Percentiles rank a stretch among this genome's conserved stretches.
These are phyloP conservation scores for Rhizopus microsporus DNA, from an alignment of 371 early-diverging fungal species.

Conservation along the genomic window DNA sequence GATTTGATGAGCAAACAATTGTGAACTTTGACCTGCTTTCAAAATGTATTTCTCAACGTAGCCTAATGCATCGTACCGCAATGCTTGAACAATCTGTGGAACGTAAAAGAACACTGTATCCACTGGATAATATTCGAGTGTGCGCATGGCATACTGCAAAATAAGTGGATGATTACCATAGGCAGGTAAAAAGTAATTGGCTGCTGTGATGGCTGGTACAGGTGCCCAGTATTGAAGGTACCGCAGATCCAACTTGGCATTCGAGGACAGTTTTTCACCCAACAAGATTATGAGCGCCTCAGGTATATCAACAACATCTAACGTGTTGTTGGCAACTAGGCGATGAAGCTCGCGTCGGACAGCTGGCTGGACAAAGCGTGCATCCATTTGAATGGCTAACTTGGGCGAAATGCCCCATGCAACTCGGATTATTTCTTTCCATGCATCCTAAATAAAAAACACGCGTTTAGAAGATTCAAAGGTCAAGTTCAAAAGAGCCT, in stretches of 20 bases:
- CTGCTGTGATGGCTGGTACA: slow-evolving; percentile 91
- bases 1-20: slow-evolving; percentile 98
- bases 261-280: slow-evolving; percentile 48
- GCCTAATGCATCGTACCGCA: slow-evolving; percentile 86
- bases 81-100: slow-evolving; percentile 98
- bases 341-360: slow-evolving; percentile 71
- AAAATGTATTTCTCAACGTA: slow-evolving; percentile 94
- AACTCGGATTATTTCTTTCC: slow-evolving; percentile 73
- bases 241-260: slow-evolving; percentile 46
- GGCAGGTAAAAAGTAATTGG: slow-evolving; percentile 72
- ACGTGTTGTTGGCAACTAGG: slow-evolving; percentile 64
- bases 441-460: slow-evolving; percentile 56
- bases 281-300: slow-evolving; percentile 76
- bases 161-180: slow-evolving; percentile 81
- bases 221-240: slow-evolving; percentile 90
- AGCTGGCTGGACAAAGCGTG: slow-evolving; percentile 68
- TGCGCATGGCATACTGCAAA: slow-evolving; percentile 92
- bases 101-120: slow-evolving; percentile 97
- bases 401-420: slow-evolving; percentile 84
- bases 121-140: slow-evolving; percentile 86
- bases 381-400: slow-evolving; percentile 76
- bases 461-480: not conserved
- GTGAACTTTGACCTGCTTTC: slow-evolving; percentile 88
- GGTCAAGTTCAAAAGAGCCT: slow-evolving; percentile 6
- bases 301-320: slow-evolving; percentile 70